phyloP scores from a whole-genome alignment of 1,284 basidiomycete species.

The Salmacisia buchloeana region DNA sequence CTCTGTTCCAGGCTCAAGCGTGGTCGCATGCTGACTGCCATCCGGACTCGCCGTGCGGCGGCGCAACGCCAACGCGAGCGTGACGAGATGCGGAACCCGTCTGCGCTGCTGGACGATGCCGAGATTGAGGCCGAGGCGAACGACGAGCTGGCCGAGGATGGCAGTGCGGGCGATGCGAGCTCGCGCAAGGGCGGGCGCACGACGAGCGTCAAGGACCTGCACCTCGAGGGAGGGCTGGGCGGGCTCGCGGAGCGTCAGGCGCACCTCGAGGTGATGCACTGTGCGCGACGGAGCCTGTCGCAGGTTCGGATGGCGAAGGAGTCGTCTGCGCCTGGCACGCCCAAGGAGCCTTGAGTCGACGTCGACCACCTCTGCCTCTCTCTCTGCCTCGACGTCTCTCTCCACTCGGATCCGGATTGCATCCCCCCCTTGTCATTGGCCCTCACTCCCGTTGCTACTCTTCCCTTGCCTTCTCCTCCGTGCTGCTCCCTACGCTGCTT shows the following conservation, averaged over 20 bases:
- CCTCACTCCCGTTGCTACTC: too few species aligned
- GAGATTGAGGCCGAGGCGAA: not conserved
- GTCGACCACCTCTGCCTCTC: too few species aligned
- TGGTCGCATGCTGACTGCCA: not conserved
- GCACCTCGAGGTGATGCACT: not conserved
- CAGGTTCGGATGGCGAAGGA: not conserved
- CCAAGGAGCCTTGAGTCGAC: not conserved
- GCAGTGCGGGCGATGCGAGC: not conserved
- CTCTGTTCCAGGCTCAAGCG: not conserved
- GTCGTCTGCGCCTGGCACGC: not conserved
- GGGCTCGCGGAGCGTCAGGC: not conserved
- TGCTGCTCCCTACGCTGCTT: too few species aligned
- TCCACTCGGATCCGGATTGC: too few species aligned
- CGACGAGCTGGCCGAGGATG: not conserved
- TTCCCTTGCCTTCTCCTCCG: too few species aligned
- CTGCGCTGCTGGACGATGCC: not conserved
- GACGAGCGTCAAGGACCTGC: not conserved
- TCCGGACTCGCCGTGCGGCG: not conserved
- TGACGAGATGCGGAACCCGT: slow-evolving; percentile 6
- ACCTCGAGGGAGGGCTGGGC: not conserved
- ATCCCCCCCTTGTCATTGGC: not conserved
- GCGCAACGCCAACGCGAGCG: slow-evolving; percentile 4
- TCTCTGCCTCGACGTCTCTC: too few species aligned
- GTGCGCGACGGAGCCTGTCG: not conserved
- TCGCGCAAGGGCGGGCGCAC: not conserved